phyloP scores from a whole-genome alignment of 257 asterid species.

The Rehmannia glutinosa region DNA sequence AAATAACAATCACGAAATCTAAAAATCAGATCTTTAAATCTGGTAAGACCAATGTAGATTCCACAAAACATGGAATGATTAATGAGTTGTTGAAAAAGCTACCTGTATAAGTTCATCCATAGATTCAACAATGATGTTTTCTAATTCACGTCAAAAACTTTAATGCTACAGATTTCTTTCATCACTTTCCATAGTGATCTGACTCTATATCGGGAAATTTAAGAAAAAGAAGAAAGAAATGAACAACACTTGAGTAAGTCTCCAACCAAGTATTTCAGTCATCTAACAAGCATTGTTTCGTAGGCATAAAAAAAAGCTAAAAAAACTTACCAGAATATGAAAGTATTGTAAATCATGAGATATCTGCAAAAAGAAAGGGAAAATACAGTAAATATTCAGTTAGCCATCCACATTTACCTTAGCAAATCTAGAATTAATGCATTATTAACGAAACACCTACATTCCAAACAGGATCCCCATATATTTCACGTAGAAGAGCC shows the following conservation, averaged over 20 bases:
- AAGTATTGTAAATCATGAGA: constrained; percentile 52
- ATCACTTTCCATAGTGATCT: too few species aligned
- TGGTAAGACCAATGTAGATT: too few species aligned
- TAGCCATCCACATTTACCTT: background rate
- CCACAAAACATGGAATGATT: too few species aligned
- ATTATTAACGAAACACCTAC: constrained; percentile 26
- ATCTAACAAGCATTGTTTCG: background rate
- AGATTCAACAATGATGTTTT: background rate
- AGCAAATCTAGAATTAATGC: background rate
- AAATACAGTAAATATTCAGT: background rate
- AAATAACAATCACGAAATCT: background rate
- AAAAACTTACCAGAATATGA: constrained; percentile 41
- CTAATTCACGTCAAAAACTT: background rate
- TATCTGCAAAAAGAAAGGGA: constrained; percentile 34
- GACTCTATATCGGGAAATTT: too few species aligned
- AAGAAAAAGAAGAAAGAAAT: background rate
- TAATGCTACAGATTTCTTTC: too few species aligned
- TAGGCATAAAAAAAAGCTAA: background rate
- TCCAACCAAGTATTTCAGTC: background rate
- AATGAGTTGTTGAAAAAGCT: too few species aligned
- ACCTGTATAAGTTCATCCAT: background rate
- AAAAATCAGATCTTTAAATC: too few species aligned
- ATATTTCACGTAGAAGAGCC: constrained; percentile 56
- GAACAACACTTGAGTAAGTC: background rate
- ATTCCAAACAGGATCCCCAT: constrained; percentile 45